Base-by-base conservation (phyloP, 495 filamentous ascomycete species). In the Hyaloscypha finlandica region DNA sequence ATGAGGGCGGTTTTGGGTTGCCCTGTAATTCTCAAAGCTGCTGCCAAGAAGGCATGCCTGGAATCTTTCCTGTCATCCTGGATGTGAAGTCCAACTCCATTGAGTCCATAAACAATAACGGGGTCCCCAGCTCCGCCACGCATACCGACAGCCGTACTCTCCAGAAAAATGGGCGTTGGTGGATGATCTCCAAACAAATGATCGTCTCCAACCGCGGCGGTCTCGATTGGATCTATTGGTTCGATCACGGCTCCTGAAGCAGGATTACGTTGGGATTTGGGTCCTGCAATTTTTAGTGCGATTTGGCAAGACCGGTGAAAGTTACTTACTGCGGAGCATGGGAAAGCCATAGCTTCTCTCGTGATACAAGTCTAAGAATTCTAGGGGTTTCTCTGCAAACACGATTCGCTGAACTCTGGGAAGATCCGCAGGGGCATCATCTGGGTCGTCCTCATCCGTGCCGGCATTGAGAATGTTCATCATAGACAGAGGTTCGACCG, bases 281-380 rank as follows among this genome's bases (percentile, higher is more conserved):
- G 52, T 53, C 52, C 66, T 68, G 29, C 4, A 35, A 31, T 11
- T 39, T 35, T 67, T 35, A 65, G 63, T 31, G n/a, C 32, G 11
- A 32, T 45, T 22, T 53, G 25, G 9, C 6, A 5, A 14, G 35
- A 37, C 14, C 8, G 11, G 8, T 29, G 53, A 63, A 48, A 39
- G 32, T 48, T 1, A 35, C 70, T 70, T 63, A 72, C 69, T 63
- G 25, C 70, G 67, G 30, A 74, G 54, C 37, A 73, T 71, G 5
- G 69, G 66, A 51, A 65, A 70, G 6, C 71, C 73, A 54, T 68
- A 61, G 57, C 59, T 59, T 29, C 71, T 67, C 37, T 73, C 64
- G 54, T 68, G 22, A 61, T 73, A 75, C 9, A 35, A 32, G 45
- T 73, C 68, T 30, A 75, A 48, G 54, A 75, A 73, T 56, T 75